A percentile compares a stretch with the other conserved stretches of the same genome.
Evolutionary conservation across 2,329 filamentous ascomycete genomes (phyloP).

Genomic region (Karstenula rhodostoma): DNA sequence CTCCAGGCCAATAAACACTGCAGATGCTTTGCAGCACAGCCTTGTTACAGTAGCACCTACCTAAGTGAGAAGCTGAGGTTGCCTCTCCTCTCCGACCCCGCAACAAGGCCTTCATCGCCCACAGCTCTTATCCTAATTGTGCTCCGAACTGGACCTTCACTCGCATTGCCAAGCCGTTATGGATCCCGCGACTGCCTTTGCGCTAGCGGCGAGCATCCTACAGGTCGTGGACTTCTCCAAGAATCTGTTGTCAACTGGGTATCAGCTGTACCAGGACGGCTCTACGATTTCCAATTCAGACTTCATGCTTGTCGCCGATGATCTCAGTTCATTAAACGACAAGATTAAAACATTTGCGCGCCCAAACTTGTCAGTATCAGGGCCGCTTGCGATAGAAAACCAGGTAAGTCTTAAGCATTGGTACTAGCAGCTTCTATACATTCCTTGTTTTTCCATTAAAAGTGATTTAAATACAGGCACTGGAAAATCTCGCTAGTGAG

Average conservation of each 20-base stretch:
- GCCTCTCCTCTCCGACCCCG: too few species aligned
- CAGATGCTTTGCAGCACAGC: too few species aligned
- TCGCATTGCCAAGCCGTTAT: too few species aligned
- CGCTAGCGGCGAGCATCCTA: constrained; percentile 15
- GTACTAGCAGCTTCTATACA: too few species aligned
- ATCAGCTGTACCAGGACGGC: constrained; percentile 11
- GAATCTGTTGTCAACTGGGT: constrained; percentile 6
- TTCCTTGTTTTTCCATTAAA: too few species aligned
- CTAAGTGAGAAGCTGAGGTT: too few species aligned
- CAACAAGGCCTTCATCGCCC: too few species aligned
- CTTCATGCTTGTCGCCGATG: constrained; percentile 3
- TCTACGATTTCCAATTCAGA: constrained; percentile 11
- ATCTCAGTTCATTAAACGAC: constrained; percentile 7
- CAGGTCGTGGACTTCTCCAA: constrained; percentile 16
- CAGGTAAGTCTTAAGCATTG: neutral
- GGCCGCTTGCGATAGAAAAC: neutral
- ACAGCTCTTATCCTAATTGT: too few species aligned
- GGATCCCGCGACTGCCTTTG: too few species aligned
- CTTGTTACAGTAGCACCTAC: too few species aligned
- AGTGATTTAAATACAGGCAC: neutral
- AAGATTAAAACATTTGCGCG: neutral
- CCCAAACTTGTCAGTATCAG: neutral
- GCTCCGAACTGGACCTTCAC: too few species aligned
- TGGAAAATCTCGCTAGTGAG: neutral
- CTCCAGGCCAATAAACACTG: too few species aligned